These are phyloP conservation scores for Emmonsiellopsis sp. DNA, from an alignment of 2,329 filamentous ascomycete species.

Conservation along the genomic window DNA sequence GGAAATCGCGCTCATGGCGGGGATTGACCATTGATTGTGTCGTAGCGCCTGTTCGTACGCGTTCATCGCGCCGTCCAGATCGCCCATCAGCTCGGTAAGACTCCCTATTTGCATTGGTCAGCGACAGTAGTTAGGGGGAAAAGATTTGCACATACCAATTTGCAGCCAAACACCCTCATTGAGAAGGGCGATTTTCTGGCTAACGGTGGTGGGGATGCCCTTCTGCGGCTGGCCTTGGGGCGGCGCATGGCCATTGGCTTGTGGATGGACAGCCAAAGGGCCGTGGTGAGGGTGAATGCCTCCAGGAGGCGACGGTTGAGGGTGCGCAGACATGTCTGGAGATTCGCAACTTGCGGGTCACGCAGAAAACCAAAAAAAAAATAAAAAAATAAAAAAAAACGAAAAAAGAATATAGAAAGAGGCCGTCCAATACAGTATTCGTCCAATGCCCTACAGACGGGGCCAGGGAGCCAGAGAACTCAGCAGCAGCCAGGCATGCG, in stretches of 20 bases:
- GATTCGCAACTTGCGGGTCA: neutral
- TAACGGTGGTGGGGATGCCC: conserved; percentile 51
- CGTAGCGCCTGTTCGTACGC: conserved; percentile 85
- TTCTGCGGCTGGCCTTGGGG: conserved; percentile 39
- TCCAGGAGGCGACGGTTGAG: conserved; percentile 72
- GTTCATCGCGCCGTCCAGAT: conserved; percentile 77
- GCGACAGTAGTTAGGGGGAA: conserved; percentile 13
- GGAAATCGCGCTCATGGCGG: conserved; percentile 89
- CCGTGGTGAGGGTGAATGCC: conserved; percentile 59
- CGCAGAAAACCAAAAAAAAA: too few species aligned
- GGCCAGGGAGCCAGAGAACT: too few species aligned
- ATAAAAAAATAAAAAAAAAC: conserved; percentile 6
- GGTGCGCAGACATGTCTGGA: conserved; percentile 54
- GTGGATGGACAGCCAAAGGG: conserved; percentile 53
- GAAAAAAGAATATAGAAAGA: conserved; percentile 7
- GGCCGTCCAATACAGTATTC: too few species aligned
- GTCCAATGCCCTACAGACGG: too few species aligned
- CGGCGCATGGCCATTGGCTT: conserved; percentile 40
- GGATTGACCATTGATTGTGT: conserved; percentile 79
- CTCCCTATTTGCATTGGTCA: conserved; percentile 49
- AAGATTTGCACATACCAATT: conserved; percentile 58
- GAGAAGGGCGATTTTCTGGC: conserved; percentile 64
- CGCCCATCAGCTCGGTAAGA: conserved; percentile 77
- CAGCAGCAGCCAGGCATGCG: too few species aligned
- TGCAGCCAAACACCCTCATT: conserved; percentile 90